These are phyloP conservation scores for Pichia eremophila DNA, from an alignment of 805 yeast species.

Conservation along the genomic window DNA sequence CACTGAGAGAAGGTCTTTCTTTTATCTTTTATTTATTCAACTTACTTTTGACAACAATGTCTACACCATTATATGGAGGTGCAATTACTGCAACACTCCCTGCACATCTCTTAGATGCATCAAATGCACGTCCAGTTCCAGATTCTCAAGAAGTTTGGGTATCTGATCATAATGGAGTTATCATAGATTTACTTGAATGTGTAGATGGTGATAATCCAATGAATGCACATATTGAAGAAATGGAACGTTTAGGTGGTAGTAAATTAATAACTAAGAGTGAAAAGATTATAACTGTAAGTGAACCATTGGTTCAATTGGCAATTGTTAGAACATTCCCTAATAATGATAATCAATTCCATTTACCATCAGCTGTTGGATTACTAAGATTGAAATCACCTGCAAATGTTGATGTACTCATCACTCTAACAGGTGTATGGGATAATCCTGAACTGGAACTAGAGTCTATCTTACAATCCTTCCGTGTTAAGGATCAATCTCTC, in stretches of 20 bases:
- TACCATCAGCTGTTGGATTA: neutral
- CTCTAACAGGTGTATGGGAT: neutral
- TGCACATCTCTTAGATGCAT: conserved; percentile 58
- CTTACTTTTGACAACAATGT: neutral
- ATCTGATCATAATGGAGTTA: conserved; percentile 39
- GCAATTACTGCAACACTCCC: conserved; percentile 61
- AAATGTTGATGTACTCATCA: conserved; percentile 1
- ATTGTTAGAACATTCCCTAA: conserved; percentile 31
- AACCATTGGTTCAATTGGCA: conserved; percentile 6
- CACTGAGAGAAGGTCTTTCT: no score
- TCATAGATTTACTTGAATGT: conserved; percentile 55
- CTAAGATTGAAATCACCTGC: conserved; percentile 1
- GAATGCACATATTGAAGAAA: conserved; percentile 50
- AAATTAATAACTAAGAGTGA: neutral
- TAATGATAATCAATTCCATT: conserved; percentile 45
- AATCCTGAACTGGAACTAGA: no score
- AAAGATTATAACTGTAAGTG: neutral
- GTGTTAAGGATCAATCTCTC: neutral
- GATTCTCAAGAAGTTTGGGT: conserved; percentile 91
- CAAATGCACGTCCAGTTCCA: conserved; percentile 72
- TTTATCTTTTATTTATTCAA: no score
- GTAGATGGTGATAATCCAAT: conserved; percentile 34
- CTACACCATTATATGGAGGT: conserved; percentile 59
- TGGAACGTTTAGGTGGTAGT: conserved; percentile 30
- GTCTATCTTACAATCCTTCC: neutral